A percentile compares a stretch with the other conserved stretches of the same genome.
phyloP scores from a whole-genome alignment of 2,329 filamentous ascomycete genomes.

The Colletotrichum noveboracense region DNA sequence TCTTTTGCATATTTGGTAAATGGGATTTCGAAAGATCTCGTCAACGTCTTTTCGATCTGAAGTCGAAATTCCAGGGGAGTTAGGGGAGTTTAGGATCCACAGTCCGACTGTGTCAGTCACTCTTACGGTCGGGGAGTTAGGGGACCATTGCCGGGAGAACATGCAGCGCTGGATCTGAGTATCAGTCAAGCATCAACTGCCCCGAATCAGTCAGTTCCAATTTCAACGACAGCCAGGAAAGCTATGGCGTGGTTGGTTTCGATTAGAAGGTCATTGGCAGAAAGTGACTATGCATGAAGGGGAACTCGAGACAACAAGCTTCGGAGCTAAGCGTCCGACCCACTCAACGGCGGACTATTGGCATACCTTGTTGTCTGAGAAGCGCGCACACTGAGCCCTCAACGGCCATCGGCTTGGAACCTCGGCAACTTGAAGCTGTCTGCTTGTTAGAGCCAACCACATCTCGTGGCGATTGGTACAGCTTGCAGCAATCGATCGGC shows the following conservation, averaged over 20 bases:
- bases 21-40: background rate
- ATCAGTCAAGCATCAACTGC: background rate
- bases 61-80: background rate
- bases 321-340: background rate
- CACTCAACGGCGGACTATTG: background rate
- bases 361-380: background rate
- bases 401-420: background rate
- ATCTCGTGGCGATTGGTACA: background rate
- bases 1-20: background rate
- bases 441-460: fast-evolving
- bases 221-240: background rate
- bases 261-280: fast-evolving
- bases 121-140: background rate
- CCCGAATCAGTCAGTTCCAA: background rate
- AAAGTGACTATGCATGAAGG: background rate
- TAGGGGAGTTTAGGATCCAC: background rate
- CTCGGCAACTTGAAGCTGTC: background rate
- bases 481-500: background rate
- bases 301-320: background rate
- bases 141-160: background rate
- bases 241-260: background rate
- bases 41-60: background rate
- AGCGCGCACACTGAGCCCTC: background rate
- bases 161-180: background rate
- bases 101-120: background rate